These are phyloP conservation scores for Fusarium tuaranense DNA, from an alignment of 2,329 filamentous ascomycete species.

Conservation along the genomic window DNA sequence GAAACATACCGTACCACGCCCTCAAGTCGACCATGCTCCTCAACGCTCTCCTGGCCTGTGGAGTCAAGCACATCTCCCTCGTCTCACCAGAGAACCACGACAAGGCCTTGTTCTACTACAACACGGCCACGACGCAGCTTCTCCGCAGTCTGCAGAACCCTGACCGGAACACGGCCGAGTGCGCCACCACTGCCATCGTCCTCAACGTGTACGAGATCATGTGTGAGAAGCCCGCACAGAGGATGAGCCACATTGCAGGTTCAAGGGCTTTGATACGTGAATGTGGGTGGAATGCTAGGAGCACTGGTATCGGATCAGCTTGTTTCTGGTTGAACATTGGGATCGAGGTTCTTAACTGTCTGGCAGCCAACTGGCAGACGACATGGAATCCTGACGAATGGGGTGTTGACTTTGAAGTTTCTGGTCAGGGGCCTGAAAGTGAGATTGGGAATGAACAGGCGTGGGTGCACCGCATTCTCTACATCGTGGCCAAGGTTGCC, in stretches of 20 bases:
- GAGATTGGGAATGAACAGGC: slow-evolving; percentile 69
- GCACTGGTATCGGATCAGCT: slow-evolving; percentile 82
- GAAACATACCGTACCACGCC: slow-evolving; percentile 84
- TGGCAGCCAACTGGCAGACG: slow-evolving; percentile 88
- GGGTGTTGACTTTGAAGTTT: slow-evolving; percentile 81
- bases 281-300: slow-evolving; percentile 87
- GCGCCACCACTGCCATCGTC: slow-evolving; percentile 87
- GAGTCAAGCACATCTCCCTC: slow-evolving; percentile 82
- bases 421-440: slow-evolving; percentile 54
- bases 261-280: slow-evolving; percentile 89
- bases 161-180: slow-evolving; percentile 84
- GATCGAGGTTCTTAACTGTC: slow-evolving; percentile 89
- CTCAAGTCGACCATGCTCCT: slow-evolving; percentile 88
- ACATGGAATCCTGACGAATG: slow-evolving; percentile 93
- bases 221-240: slow-evolving; percentile 80
- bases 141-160: slow-evolving; percentile 84
- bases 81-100: slow-evolving; percentile 80
- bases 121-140: slow-evolving; percentile 83
- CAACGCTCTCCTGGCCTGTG: slow-evolving; percentile 90
- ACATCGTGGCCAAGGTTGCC: slow-evolving; percentile 86
- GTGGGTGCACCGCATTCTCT: slow-evolving; percentile 91
- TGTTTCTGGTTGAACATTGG: slow-evolving; percentile 96
- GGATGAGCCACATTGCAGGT: slow-evolving; percentile 91
- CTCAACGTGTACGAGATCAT: slow-evolving; percentile 95
- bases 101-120: slow-evolving; percentile 85